Conservation (phyloP, 1,284 basidiomycete species). For the Cutaneotrichosporon mucoides region DNA sequence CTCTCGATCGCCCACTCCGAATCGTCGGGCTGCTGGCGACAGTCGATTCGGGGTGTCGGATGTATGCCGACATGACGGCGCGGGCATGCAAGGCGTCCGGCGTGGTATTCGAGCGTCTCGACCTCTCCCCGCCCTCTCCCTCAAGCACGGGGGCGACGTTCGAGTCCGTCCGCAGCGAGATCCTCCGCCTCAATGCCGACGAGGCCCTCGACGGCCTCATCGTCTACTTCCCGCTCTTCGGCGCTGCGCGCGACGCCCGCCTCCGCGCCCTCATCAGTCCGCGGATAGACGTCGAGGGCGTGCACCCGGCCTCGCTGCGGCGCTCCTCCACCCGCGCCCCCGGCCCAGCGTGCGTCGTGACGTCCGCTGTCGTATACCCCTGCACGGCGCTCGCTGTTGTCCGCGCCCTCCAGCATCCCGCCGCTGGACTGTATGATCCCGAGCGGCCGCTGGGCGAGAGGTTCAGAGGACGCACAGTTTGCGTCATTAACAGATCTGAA, state of each 20-base stretch:
- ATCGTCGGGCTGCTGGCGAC: constrained; percentile 33
- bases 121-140: constrained; percentile 1
- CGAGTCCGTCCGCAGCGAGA: constrained; percentile 11
- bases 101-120: constrained; percentile 19
- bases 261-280: constrained; percentile 25
- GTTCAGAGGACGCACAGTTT: constrained; percentile 62
- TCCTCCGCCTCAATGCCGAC: constrained; percentile 23
- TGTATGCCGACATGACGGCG: constrained; percentile 27
- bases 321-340: constrained; percentile 9
- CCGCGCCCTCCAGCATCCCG: constrained; percentile 20
- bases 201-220: constrained; percentile 25
- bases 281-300: constrained; percentile 33
- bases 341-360: constrained; percentile 5
- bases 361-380: constrained; percentile 19
- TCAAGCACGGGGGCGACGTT: constrained; percentile 4
- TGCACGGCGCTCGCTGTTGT: constrained; percentile 33
- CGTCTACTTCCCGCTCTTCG: constrained; percentile 30
- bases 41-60: constrained; percentile 24
- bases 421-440: constrained; percentile 12
- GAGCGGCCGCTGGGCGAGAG: constrained; percentile 8
- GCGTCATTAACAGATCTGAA: constrained; percentile 95
- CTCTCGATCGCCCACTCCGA: constrained; percentile 17
- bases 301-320: constrained; percentile 17
- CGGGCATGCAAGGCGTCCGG: constrained; percentile 18
- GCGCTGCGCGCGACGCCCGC: constrained; percentile 20